Percentiles rank a stretch among this genome's conserved stretches.
These are phyloP conservation scores for Leishmania braziliensis DNA, from an alignment of 208 protist species.

Conservation along the genomic window DNA sequence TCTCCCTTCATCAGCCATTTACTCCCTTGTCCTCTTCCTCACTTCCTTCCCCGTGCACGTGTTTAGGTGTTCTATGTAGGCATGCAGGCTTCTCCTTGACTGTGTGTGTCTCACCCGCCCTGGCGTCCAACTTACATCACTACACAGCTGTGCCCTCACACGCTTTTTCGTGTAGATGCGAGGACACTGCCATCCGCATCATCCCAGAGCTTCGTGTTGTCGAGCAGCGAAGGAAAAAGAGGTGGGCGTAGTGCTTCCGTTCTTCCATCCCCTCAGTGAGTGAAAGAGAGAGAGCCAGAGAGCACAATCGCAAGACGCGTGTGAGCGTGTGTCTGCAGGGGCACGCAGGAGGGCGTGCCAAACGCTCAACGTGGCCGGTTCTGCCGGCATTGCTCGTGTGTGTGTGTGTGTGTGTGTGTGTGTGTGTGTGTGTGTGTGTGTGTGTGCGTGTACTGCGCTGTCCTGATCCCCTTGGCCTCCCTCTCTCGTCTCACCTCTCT, in stretches of 20 bases:
- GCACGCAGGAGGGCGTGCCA: neutral
- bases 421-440: too few relatives aligned
- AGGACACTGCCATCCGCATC: neutral
- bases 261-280: too few relatives aligned
- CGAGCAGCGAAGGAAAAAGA: neutral
- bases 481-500: neutral
- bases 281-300: neutral
- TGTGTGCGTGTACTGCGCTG: too few relatives aligned
- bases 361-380: neutral
- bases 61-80: neutral
- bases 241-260: neutral
- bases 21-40: neutral
- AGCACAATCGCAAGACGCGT: neutral
- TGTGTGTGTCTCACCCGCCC: neutral
- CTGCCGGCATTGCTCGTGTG: too few relatives aligned
- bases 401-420: too few relatives aligned
- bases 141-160: neutral
- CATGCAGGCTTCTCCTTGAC: neutral
- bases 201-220: neutral
- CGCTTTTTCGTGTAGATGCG: neutral
- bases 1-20: neutral
- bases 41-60: neutral
- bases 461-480: neutral
- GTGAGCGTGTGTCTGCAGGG: neutral
- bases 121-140: neutral